Evolutionary conservation across 148 eudicot species (phyloP), one percentile per base, ranked within the genome.

Genomic region (Vaccinium macrocarpon): DNA sequence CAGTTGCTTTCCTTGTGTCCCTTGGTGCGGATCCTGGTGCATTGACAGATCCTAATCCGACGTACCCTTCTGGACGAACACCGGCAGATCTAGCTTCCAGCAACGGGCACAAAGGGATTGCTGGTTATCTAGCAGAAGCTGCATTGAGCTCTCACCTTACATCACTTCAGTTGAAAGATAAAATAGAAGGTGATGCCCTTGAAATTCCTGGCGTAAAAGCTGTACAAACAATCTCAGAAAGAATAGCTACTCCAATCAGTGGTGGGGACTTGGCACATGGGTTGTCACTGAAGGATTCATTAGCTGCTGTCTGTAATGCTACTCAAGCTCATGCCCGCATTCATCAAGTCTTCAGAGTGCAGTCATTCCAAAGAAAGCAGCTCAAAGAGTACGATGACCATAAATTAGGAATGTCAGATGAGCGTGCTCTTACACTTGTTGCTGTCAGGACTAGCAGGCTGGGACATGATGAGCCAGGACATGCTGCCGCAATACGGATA

Each of bases 241-340:
- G 92, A 81, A 80, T 70, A 62, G 91, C 95, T 74, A 90, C 90
- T 64, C 92, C 93, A 59, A 79, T 61, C 78, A 82, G 81, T 79
- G 89, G 87, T 81, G 92, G 91, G 51, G 98, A 90, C 48, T 81
- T 82, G 25, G 59, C 88, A 82, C 88, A 89, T 84, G 93, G 90
- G 38, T 84, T 92, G 52, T 91, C 98, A 79, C 38, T 93, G 80
- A 95, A 95, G 91, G 94, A 95, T 85, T 92, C 98, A 3, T 81
- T 95, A 78, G 97, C 95, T 72, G 98, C 97, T 86, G 91, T 95
- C 53, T 89, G 93, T 85, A 93, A 94, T 89, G 98, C 98, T 76
- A 88, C 95, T 79, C 95, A 94, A 89, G 98, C 95, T 86, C 95
- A 94, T 82, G 94, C 93, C 70, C 95, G 94, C 78, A 95, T 95